phyloP scores from a whole-genome alignment of 2,329 filamentous ascomycete genomes.

The Cytospora leucostoma region DNA sequence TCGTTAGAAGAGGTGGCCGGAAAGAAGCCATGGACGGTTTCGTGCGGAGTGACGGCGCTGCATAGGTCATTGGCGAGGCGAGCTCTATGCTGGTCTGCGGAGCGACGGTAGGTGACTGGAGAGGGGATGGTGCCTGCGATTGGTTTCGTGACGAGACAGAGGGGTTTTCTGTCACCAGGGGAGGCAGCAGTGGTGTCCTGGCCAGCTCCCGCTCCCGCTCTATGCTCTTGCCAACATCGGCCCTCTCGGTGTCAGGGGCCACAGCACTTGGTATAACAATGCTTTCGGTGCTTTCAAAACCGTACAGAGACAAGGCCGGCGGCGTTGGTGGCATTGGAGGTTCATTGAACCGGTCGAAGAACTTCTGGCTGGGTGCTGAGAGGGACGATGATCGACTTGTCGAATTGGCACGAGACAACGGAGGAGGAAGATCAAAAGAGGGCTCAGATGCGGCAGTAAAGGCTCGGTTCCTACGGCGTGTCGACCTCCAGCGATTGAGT shows the following conservation, averaged over 20 bases:
- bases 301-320: constrained; percentile 64
- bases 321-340: constrained; percentile 61
- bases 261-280: constrained; percentile 50
- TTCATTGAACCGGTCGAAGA: constrained; percentile 50
- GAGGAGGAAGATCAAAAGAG: constrained; percentile 74
- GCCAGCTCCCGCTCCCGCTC: constrained; percentile 64
- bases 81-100: constrained; percentile 50
- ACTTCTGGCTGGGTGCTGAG: constrained; percentile 58
- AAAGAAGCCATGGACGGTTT: constrained; percentile 80
- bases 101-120: constrained; percentile 81
- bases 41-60: constrained; percentile 74
- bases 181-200: constrained; percentile 82
- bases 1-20: constrained; percentile 61
- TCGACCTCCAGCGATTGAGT: constrained; percentile 53
- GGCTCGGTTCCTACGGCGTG: constrained; percentile 47
- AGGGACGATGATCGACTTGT: constrained; percentile 74
- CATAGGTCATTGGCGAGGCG: constrained; percentile 42
- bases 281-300: constrained; percentile 61
- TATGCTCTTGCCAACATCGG: constrained; percentile 51
- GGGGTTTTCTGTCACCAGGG: constrained; percentile 66
- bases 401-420: constrained; percentile 65
- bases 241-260: constrained; percentile 56
- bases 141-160: constrained; percentile 46
- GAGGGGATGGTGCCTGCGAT: constrained; percentile 70
- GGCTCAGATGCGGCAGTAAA: constrained; percentile 76